Conservation (phyloP, 352 stramenopile species). For the Phytopythium vexans region DNA sequence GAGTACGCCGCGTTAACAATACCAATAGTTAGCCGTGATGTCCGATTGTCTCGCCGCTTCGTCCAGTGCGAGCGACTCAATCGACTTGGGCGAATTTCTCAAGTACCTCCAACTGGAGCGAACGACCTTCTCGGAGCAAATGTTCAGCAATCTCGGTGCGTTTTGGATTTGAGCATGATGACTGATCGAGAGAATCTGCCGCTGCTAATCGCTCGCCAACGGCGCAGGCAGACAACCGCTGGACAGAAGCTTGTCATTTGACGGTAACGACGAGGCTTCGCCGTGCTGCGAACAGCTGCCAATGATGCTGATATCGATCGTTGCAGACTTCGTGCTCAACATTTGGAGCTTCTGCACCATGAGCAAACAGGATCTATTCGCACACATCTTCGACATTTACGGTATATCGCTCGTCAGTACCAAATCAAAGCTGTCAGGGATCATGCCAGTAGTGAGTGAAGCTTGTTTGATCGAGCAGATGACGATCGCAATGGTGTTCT, state of each 20-base stretch:
- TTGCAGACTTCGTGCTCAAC: slow-evolving; percentile 48
- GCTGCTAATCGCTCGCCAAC: background rate
- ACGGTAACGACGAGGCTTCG: slow-evolving; percentile 12
- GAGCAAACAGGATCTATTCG: slow-evolving; percentile 28
- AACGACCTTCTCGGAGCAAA: slow-evolving; percentile 43
- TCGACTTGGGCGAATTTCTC: slow-evolving; percentile 51
- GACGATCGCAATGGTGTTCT: slow-evolving; percentile 43
- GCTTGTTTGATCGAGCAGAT: slow-evolving; percentile 12
- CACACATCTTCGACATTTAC: slow-evolving; percentile 46
- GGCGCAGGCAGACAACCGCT: slow-evolving; percentile 34
- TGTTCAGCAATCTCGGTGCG: slow-evolving; percentile 47
- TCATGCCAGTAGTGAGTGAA: slow-evolving; percentile 1
- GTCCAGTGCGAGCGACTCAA: slow-evolving; percentile 45
- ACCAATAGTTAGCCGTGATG: too few species aligned
- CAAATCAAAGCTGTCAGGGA: background rate
- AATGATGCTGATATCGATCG: background rate
- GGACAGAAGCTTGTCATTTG: slow-evolving; percentile 38
- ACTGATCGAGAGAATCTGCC: background rate
- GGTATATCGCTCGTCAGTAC: slow-evolving; percentile 8
- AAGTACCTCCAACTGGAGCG: slow-evolving; percentile 32
- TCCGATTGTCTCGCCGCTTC: background rate
- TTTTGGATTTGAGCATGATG: background rate
- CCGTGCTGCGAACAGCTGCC: background rate
- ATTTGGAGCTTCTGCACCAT: slow-evolving; percentile 67
- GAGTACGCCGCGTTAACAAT: slow-evolving; percentile 20